phyloP scores from a whole-genome alignment of 2,329 filamentous ascomycete genomes.

The Pestalotiopsis sp. region DNA sequence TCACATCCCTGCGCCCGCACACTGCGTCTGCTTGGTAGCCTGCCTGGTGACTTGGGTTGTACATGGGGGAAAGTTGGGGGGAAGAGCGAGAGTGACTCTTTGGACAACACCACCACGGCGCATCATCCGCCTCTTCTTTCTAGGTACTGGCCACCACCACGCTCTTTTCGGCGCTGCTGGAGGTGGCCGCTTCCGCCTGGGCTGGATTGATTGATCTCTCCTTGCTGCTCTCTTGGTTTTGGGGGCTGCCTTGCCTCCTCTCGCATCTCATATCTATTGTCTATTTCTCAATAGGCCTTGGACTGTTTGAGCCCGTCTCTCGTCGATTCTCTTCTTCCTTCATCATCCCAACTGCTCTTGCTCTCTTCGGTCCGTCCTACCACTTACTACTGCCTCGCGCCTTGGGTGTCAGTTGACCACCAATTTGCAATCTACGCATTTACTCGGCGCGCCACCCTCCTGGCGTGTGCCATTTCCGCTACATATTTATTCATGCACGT shows the following conservation, averaged over 20 bases:
- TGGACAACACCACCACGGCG: slow-evolving; percentile 19
- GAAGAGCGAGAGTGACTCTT: slow-evolving; percentile 4
- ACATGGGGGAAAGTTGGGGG: not conserved
- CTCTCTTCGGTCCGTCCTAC: not conserved
- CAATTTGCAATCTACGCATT: not conserved
- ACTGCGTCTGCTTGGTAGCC: slow-evolving; percentile 33
- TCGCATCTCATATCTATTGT: slow-evolving; percentile 6
- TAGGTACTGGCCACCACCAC: slow-evolving; percentile 21
- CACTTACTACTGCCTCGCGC: not conserved
- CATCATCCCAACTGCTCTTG: not conserved
- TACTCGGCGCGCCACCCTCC: not conserved
- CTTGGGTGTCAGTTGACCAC: slow-evolving; percentile 2
- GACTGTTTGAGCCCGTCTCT: slow-evolving; percentile 1
- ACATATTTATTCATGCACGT: slow-evolving; percentile 10
- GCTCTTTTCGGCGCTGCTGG: not conserved
- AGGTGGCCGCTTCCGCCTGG: not conserved
- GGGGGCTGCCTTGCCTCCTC: slow-evolving; percentile 10
- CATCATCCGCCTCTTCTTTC: slow-evolving; percentile 27
- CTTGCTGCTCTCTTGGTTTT: not conserved
- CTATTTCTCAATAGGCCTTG: slow-evolving; percentile 12
- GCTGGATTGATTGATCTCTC: not conserved
- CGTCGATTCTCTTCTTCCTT: slow-evolving; percentile 13
- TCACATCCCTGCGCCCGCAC: slow-evolving; percentile 24
- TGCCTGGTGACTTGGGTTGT: slow-evolving; percentile 6
- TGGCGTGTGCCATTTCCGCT: not conserved